Evolutionary conservation across 208 protist genomes (phyloP), one percentile per base, ranked within the genome.

Genomic region (Trypanosoma scelopori): DNA sequence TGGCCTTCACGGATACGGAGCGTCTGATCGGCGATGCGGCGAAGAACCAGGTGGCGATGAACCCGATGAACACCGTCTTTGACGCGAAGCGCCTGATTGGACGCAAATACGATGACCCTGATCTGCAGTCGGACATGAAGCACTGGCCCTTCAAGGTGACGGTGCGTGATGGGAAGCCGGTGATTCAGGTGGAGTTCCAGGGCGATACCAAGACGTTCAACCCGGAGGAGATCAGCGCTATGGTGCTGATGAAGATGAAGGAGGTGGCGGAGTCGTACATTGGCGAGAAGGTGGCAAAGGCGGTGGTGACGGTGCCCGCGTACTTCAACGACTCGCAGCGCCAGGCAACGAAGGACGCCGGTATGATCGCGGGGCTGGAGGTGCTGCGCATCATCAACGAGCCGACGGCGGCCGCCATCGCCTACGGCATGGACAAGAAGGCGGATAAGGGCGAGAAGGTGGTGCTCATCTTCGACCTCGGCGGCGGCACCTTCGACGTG

Each of bases 361-460:
- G 98, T 46, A 55, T 65, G 15, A 99, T 99, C 66, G 84, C 93
- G 1, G 98, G 98, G 39, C 69, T 97, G 12, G 94, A 99, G 43
- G 98, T 99, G 27, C 71, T 99, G 53, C 94, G 99, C 78, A 99
- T 99, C 84, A 99, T 99, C 82, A 99, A 99, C 93, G 99, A 99
- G 89, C 99, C 99, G 32, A 99, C 99, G 28, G 98, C 99, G 1
- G 98, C 99, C 27, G 98, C 99, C 55, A 95, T 99, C 70, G 98
- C 99, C 3, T 99, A 99, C 80, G 98, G 98, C 66, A 92, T 99
- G 55, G 97, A 98, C 77, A 98, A 98, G 66, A 87, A 91, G 12
- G 67, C n/a, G n/a, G n/a, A n/a, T n/a, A 87, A 91, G 12, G 67
- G 65, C 0, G 84, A 90, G 76, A 78, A 80, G 59, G 97, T 97